Conservation (phyloP, 495 filamentous ascomycete genomes). For the Parmelia sp. region DNA sequence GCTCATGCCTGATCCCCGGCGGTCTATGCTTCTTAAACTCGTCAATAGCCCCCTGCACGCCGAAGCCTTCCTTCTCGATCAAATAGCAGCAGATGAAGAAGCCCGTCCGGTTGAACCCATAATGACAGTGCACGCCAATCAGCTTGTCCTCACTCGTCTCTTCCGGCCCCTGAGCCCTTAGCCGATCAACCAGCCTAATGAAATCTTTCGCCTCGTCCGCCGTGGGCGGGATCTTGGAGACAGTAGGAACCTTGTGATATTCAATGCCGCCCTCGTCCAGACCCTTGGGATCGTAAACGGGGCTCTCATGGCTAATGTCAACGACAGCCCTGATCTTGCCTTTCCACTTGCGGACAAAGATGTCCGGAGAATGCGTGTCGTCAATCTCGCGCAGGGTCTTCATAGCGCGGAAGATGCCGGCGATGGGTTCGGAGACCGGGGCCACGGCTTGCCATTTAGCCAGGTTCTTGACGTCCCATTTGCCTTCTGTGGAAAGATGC, state of each 20-base stretch:
- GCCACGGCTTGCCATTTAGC: slow-evolving; percentile 77
- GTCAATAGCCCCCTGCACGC: slow-evolving; percentile 70
- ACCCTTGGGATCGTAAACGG: slow-evolving; percentile 74
- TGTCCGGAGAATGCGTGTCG: slow-evolving; percentile 68
- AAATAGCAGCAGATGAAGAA: slow-evolving; percentile 89
- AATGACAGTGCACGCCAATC: slow-evolving; percentile 90
- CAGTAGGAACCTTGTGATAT: slow-evolving; percentile 84
- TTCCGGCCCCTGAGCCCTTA: slow-evolving; percentile 37
- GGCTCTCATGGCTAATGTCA: slow-evolving; percentile 81
- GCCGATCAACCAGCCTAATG: slow-evolving; percentile 67
- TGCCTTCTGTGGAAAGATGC: slow-evolving; percentile 76
- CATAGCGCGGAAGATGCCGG: slow-evolving; percentile 70
- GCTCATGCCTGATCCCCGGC: slow-evolving; percentile 80
- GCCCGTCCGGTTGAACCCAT: slow-evolving; percentile 87
- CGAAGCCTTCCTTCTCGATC: slow-evolving; percentile 69
- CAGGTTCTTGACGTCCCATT: slow-evolving; percentile 98
- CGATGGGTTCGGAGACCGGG: slow-evolving; percentile 72
- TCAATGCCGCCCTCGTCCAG: slow-evolving; percentile 65
- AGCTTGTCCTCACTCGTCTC: slow-evolving; percentile 35
- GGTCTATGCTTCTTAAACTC: slow-evolving; percentile 67
- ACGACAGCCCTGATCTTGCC: slow-evolving; percentile 66
- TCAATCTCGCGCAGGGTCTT: slow-evolving; percentile 87
- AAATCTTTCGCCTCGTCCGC: slow-evolving; percentile 70
- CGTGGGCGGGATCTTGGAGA: slow-evolving; percentile 84
- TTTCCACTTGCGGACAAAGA: slow-evolving; percentile 64